These are phyloP conservation scores for Echium plantagineum DNA, from an alignment of 257 asterid genomes.

Conservation along the genomic window DNA sequence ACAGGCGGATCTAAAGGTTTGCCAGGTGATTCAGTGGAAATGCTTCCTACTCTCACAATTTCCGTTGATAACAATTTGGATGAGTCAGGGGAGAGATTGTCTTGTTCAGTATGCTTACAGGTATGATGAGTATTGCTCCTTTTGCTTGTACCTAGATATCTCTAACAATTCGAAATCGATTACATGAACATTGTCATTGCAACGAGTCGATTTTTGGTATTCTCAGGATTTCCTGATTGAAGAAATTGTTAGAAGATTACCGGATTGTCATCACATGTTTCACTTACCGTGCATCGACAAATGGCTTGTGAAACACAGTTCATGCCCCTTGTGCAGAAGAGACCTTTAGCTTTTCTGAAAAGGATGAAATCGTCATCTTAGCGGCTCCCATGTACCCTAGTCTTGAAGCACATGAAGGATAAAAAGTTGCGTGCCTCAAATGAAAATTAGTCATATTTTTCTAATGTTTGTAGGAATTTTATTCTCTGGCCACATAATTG, in stretches of 20 bases:
- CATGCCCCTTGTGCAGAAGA: conserved; percentile 79
- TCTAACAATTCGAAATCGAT: not conserved
- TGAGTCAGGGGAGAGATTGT: conserved; percentile 59
- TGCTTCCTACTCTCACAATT: conserved; percentile 51
- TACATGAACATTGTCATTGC: conserved; percentile 1
- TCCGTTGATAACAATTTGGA: conserved; percentile 40
- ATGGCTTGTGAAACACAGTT: conserved; percentile 73
- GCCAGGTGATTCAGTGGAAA: conserved; percentile 55
- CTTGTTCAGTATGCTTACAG: conserved; percentile 84
- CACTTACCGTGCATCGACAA: conserved; percentile 72
- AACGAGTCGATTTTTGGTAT: conserved; percentile 3
- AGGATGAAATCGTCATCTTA: too few relatives aligned
- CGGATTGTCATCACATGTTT: conserved; percentile 70
- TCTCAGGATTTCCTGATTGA: conserved; percentile 57
- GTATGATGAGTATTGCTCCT: conserved; percentile 13
- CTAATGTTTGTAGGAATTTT: not conserved
- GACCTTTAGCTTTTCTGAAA: conserved; percentile 36
- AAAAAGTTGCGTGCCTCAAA: too few relatives aligned
- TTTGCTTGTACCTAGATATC: not conserved
- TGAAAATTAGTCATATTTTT: too few relatives aligned
- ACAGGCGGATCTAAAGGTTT: conserved; percentile 70
- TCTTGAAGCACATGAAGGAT: too few relatives aligned
- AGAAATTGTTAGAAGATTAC: conserved; percentile 63
- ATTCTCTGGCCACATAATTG: not conserved
- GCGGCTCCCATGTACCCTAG: too few relatives aligned